Conservation (phyloP, 2,329 filamentous ascomycete species). For the Drechslerella stenobrocha region DNA sequence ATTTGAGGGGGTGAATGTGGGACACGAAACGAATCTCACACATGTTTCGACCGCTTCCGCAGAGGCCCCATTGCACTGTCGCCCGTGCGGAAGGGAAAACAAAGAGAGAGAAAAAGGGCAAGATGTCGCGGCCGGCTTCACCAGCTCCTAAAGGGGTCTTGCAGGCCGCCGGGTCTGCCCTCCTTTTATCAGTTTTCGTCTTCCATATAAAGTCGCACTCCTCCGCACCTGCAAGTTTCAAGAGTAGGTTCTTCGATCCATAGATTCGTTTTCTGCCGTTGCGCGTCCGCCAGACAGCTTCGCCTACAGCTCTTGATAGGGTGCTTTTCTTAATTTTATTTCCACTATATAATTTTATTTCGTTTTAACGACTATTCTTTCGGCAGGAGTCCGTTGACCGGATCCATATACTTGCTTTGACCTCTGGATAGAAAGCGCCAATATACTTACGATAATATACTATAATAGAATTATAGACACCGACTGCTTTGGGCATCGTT, state of each 20-base stretch:
- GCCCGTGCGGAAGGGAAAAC: conserved; percentile 1
- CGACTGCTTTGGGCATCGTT: conserved; percentile 34
- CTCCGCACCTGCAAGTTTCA: conserved; percentile 23
- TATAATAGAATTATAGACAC: conserved; percentile 14
- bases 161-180: conserved; percentile 9
- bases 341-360: conserved; percentile 1
- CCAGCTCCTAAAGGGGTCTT: conserved; percentile 8
- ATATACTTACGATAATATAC: conserved; percentile 3
- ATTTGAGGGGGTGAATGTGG: conserved; percentile 15
- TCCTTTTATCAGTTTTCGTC: conserved; percentile 15
- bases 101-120: conserved; percentile 10
- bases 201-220: conserved; percentile 44
- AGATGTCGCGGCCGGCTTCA: conserved; percentile 24
- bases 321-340: no score
- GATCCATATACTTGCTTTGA: conserved; percentile 43
- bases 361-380: conserved; percentile 16
- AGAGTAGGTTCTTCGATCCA: conserved; percentile 6
- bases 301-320: no score
- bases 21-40: conserved; percentile 42
- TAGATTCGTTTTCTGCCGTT: conserved; percentile 13
- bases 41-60: conserved; percentile 28
- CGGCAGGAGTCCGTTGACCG: conserved; percentile 48
- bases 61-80: not conserved
- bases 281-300: conserved; percentile 46
- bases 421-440: conserved; percentile 28